Base-by-base conservation (phyloP, 805 yeast genomes). In the Hagleromyces aurorensis region DNA sequence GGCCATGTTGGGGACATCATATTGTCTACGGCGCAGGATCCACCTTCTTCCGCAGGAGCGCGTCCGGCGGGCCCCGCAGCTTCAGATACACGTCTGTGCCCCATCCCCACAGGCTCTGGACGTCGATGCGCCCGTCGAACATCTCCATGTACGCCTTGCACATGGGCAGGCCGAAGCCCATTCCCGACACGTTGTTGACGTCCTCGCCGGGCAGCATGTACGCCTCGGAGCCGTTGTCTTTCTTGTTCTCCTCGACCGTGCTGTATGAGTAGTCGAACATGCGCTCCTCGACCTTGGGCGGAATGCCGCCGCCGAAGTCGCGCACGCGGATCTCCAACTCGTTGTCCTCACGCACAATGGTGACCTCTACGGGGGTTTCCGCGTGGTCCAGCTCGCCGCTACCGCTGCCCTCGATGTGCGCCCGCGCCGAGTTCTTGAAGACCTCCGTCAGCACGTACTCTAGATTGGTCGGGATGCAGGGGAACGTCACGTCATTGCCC, bases 101-200 rank as follows among this genome's bases (percentile, higher is more conserved):
- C 67, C 75, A 67, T 1, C 91, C 89, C 56, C 70, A 70, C 35
- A 79, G 67, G 27, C 79, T 73, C 50, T 81, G 85, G 16, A 83
- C 62, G 36, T 74, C 74, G 29, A 83, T 64, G 25, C 62, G 64
- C 2, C 91, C 91, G 23, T 78, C 79, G 50, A 81, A 79, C 50
- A 78, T 67, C 46, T 75, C 81, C 17, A 79, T 74, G 45, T 81
- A 81, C 0, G 84, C 79, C 43, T 73, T 62, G 37, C 87, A 81
- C 38, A 89, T 61, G 5, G 97, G 97, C 32, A 89, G 57, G 0
- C 98, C 98, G 51, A 85, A 89, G 1, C 97, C 97, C 82, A 91
- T 81, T 0, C 98, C 98, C 0, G 96, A 95, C 19, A 89, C 70
- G 13, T 68, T 67, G 25, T 66, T 64, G 1, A 82, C 79, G 2